Conservation (phyloP, 352 stramenopile genomes). For the Globisporangium spinosum region DNA sequence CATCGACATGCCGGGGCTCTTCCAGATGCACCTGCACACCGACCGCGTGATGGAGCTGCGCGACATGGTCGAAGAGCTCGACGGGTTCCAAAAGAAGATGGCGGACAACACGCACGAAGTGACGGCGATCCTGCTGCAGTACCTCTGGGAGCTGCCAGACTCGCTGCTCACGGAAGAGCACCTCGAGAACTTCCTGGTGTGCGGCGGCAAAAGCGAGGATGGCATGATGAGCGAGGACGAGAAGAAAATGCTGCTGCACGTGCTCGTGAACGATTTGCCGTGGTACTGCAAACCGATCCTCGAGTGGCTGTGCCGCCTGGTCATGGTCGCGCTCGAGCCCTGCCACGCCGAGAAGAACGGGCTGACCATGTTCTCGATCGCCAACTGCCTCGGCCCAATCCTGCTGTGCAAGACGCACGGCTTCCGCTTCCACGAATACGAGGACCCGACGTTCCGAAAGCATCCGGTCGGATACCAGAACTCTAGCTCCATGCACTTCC, state of each 20-base stretch:
- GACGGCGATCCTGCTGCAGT: conserved; percentile 72
- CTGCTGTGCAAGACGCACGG: conserved; percentile 51
- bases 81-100: conserved; percentile 82
- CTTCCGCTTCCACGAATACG: conserved; percentile 65
- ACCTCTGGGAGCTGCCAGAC: conserved; percentile 81
- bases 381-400: conserved; percentile 60
- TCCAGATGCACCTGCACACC: conserved; percentile 75
- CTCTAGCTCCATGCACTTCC: conserved; percentile 42
- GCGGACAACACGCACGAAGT: conserved; percentile 76
- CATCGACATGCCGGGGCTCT: conserved; percentile 69
- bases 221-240: conserved; percentile 53
- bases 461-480: conserved; percentile 73
- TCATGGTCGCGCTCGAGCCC: conserved; percentile 58
- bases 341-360: conserved; percentile 63
- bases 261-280: conserved; percentile 79
- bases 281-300: conserved; percentile 78
- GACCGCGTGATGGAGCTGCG: conserved; percentile 76
- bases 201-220: conserved; percentile 26
- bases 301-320: conserved; percentile 64
- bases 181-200: conserved; percentile 66
- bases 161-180: conserved; percentile 69
- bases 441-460: conserved; percentile 60
- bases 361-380: conserved; percentile 59
- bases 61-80: conserved; percentile 78
- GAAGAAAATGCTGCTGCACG: conserved; percentile 50